These are phyloP conservation scores for Colletotrichum sp. DNA, from an alignment of 2,329 filamentous ascomycete species.

Conservation along the genomic window DNA sequence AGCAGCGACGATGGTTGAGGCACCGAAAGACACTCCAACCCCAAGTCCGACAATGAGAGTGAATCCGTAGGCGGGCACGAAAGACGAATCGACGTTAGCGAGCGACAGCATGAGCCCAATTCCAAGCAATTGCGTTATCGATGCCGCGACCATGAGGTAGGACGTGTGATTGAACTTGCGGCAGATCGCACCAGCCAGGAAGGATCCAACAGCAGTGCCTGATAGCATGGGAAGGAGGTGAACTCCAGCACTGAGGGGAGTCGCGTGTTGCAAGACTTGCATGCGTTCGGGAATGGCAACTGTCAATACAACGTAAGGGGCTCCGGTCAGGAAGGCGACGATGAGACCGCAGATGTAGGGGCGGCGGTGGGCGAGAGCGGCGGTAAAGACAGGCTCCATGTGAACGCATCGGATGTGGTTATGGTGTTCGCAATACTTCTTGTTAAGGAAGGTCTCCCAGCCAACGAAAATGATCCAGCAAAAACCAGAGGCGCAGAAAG, in stretches of 20 bases:
- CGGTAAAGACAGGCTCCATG: conserved; percentile 61
- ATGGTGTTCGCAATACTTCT: conserved; percentile 8
- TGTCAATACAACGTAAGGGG: conserved; percentile 62
- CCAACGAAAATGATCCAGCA: conserved; percentile 53
- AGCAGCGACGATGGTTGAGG: conserved; percentile 62
- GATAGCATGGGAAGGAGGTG: conserved; percentile 64
- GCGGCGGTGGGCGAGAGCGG: conserved; percentile 49
- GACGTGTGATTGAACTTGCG: conserved; percentile 60
- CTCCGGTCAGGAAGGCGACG: conserved; percentile 61
- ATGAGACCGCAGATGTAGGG: conserved; percentile 57
- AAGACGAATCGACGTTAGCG: conserved; percentile 31
- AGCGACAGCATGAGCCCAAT: conserved; percentile 55
- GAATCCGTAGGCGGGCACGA: conserved; percentile 55
- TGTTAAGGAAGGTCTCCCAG: conserved; percentile 50
- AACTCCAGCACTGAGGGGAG: conserved; percentile 58
- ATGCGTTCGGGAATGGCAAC: conserved; percentile 65
- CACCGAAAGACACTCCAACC: conserved; percentile 62
- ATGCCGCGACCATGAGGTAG: conserved; percentile 52
- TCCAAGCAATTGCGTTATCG: conserved; percentile 57
- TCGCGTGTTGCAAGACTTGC: conserved; percentile 61
- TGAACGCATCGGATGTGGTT: conserved; percentile 15
- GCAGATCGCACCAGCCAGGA: conserved; percentile 58
- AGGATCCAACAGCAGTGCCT: conserved; percentile 60
- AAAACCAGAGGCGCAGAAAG: conserved; percentile 51
- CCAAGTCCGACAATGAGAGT: conserved; percentile 63